phyloP scores from a whole-genome alignment of 768 basidiomycete species.

The Tephrocybe sp. region DNA sequence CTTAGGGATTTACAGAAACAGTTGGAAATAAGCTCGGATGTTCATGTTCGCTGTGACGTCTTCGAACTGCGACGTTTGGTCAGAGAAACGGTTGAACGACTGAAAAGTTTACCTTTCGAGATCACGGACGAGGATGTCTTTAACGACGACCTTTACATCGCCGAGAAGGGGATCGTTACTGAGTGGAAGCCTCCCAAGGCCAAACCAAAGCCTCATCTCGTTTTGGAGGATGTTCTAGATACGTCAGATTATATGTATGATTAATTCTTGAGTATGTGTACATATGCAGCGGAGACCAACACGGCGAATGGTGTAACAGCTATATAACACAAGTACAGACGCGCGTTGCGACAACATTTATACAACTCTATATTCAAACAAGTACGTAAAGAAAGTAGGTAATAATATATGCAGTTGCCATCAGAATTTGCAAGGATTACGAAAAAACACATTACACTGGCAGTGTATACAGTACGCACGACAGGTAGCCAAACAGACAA shows the following conservation, averaged over 20 bases:
- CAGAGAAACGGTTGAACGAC: slow-evolving; percentile 25
- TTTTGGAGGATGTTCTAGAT: slow-evolving; percentile 21
- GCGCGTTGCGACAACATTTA: neutral
- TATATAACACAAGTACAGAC: neutral
- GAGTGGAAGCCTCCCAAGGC: slow-evolving; percentile 10
- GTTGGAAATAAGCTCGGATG: slow-evolving; percentile 27
- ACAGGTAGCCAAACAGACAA: neutral
- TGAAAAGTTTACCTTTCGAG: slow-evolving; percentile 22
- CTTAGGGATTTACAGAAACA: slow-evolving; percentile 20
- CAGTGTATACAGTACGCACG: neutral
- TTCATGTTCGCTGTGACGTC: slow-evolving; percentile 27
- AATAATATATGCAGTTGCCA: neutral
- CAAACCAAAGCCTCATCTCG: slow-evolving; percentile 19
- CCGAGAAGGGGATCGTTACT: slow-evolving; percentile 32
- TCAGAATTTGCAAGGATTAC: neutral
- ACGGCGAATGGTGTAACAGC: slow-evolving; percentile 4
- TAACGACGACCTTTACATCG: slow-evolving; percentile 25
- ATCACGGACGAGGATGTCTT: slow-evolving; percentile 21
- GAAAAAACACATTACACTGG: neutral
- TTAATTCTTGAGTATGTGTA: no score
- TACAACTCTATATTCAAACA: neutral
- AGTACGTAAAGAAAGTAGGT: neutral
- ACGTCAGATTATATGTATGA: neutral
- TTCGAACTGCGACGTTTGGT: slow-evolving; percentile 25
- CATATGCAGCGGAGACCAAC: no score